phyloP scores from a whole-genome alignment of 2,329 filamentous ascomycete genomes.

The Drechslerella dactyloides region DNA sequence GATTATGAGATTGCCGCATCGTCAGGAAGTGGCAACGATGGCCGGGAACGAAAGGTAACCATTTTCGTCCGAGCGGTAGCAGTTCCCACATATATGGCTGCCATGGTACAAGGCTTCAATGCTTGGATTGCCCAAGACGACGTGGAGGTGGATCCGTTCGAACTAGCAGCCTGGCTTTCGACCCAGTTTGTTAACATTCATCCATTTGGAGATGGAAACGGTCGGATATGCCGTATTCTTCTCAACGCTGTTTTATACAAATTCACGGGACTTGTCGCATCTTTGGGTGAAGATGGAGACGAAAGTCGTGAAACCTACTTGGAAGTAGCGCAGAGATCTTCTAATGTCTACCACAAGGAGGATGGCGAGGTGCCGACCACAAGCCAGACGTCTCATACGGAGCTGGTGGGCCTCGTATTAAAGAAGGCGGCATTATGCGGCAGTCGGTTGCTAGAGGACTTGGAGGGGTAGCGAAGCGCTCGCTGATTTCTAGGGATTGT shows the following conservation, averaged over 20 bases:
- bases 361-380: constrained; percentile 10
- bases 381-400: constrained; percentile 20
- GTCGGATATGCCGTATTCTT: constrained; percentile 29
- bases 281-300: constrained; percentile 15
- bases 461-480: too few relatives aligned
- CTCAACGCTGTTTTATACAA: constrained; percentile 29
- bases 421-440: neutral
- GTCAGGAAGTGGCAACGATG: neutral
- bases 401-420: constrained; percentile 4
- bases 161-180: constrained; percentile 19
- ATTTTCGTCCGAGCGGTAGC: constrained; percentile 19
- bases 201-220: constrained; percentile 26
- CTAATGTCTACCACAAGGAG: constrained; percentile 21
- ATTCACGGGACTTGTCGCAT: constrained; percentile 23
- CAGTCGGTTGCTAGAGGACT: too few relatives aligned
- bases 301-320: constrained; percentile 40
- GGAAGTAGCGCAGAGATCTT: constrained; percentile 15
- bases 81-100: constrained; percentile 9
- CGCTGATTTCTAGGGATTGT: too few relatives aligned
- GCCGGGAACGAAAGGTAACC: constrained; percentile 16
- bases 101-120: constrained; percentile 24
- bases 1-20: constrained; percentile 48
- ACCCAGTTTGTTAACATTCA: constrained; percentile 30
- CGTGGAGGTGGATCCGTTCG: constrained; percentile 1
- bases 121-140: constrained; percentile 1